phyloP scores from a whole-genome alignment of 2,329 filamentous ascomycete genomes.

The Cladosporium sp. region DNA sequence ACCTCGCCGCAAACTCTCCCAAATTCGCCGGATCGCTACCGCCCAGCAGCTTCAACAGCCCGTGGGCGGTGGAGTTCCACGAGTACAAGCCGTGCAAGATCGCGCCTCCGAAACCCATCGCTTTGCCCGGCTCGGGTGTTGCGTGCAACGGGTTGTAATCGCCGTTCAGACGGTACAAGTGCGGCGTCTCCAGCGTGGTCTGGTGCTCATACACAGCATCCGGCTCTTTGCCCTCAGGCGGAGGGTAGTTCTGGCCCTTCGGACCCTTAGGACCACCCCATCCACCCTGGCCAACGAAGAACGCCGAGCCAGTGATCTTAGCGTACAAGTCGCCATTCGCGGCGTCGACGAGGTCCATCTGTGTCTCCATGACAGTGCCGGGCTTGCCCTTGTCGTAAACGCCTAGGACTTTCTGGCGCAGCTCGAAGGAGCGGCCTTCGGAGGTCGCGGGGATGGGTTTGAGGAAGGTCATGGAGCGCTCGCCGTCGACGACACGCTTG shows the following conservation, averaged over 20 bases:
- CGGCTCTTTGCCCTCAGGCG: slow-evolving; percentile 69
- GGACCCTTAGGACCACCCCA: slow-evolving; percentile 91
- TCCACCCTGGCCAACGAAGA: slow-evolving; percentile 76
- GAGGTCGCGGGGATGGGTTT: slow-evolving; percentile 73
- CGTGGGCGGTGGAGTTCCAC: slow-evolving; percentile 78
- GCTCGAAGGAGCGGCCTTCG: slow-evolving; percentile 71
- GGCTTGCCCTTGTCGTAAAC: slow-evolving; percentile 89
- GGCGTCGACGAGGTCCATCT: slow-evolving; percentile 73
- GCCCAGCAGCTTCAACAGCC: slow-evolving; percentile 70
- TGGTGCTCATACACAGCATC: slow-evolving; percentile 71
- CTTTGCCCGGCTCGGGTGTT: slow-evolving; percentile 76
- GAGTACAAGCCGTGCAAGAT: slow-evolving; percentile 90
- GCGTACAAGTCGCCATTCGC: slow-evolving; percentile 69
- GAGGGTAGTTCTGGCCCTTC: slow-evolving; percentile 73
- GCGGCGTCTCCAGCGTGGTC: slow-evolving; percentile 69
- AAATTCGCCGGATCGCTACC: slow-evolving; percentile 77
- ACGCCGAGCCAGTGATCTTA: slow-evolving; percentile 67
- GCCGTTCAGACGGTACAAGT: slow-evolving; percentile 80
- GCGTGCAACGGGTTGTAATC: slow-evolving; percentile 95
- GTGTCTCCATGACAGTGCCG: slow-evolving; percentile 77
- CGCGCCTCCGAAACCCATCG: slow-evolving; percentile 87
- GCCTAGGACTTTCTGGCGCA: slow-evolving; percentile 74
- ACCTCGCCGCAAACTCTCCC: slow-evolving; percentile 84
- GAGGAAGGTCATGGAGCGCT: slow-evolving; percentile 75
- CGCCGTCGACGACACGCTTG: slow-evolving; percentile 75